Percentiles rank a stretch among this genome's conserved stretches.
phyloP scores from a whole-genome alignment of 805 yeast genomes.

The Sugiyamaella mastotermitis region DNA sequence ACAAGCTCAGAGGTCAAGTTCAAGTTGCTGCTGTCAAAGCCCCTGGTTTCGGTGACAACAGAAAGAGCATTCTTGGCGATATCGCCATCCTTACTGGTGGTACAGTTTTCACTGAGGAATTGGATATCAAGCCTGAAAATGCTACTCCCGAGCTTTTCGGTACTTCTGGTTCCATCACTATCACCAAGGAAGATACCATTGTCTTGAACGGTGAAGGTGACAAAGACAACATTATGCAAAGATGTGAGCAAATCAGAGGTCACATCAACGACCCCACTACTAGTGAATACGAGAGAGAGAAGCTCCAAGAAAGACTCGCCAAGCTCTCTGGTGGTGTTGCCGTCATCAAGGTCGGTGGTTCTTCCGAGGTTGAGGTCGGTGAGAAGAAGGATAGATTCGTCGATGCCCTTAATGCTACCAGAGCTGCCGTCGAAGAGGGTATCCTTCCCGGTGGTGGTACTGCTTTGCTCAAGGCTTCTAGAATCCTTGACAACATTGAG shows the following conservation, averaged over 20 bases:
- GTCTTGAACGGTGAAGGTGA: slow-evolving; percentile 88
- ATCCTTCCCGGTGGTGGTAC: slow-evolving; percentile 99
- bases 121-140: slow-evolving; percentile 91
- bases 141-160: slow-evolving; percentile 89
- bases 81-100: slow-evolving; percentile 94
- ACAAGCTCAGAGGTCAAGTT: slow-evolving; percentile 97
- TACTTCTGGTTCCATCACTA: slow-evolving; percentile 81
- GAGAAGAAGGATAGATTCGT: slow-evolving; percentile 99
- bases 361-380: slow-evolving; percentile 96
- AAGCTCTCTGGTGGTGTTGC: slow-evolving; percentile 98
- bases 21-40: slow-evolving; percentile 97
- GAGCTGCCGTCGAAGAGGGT: slow-evolving; percentile 99
- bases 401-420: slow-evolving; percentile 96
- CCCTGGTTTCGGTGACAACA: slow-evolving; percentile 98
- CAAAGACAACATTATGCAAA: slow-evolving; percentile 69
- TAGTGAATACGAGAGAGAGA: slow-evolving; percentile 87
- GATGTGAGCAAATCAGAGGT: slow-evolving; percentile 91
- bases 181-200: slow-evolving; percentile 95
- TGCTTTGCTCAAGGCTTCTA: slow-evolving; percentile 88
- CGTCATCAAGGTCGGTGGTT: slow-evolving; percentile 93
- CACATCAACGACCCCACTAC: slow-evolving; percentile 69
- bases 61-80: slow-evolving; percentile 93
- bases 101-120: slow-evolving; percentile 80
- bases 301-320: slow-evolving; percentile 94
- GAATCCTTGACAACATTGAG: slow-evolving; percentile 61